Conservation (phyloP, 2,329 filamentous ascomycete genomes). For the Periconia sp. region DNA sequence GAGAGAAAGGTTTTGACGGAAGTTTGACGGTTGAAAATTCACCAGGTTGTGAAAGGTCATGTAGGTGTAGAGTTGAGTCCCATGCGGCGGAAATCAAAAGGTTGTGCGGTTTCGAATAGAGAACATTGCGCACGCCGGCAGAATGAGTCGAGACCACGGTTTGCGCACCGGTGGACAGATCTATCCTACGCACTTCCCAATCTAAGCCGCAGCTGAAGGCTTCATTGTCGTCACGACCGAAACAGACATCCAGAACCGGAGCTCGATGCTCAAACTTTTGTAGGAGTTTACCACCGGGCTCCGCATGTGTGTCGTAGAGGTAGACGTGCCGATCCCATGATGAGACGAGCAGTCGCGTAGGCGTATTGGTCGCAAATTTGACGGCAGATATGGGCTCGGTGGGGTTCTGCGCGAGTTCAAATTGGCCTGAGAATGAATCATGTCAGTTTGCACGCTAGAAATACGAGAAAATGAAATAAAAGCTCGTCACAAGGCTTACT, state of each 20-base stretch:
- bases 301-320: constrained; percentile 73
- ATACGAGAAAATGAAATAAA: neutral
- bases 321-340: constrained; percentile 95
- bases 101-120: constrained; percentile 74
- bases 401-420: constrained; percentile 79
- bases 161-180: constrained; percentile 72
- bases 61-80: constrained; percentile 88
- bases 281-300: constrained; percentile 65
- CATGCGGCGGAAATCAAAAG: constrained; percentile 89
- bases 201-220: constrained; percentile 87
- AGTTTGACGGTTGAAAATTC: constrained; percentile 69
- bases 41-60: constrained; percentile 60
- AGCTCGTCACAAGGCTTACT: constrained; percentile 2
- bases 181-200: constrained; percentile 76
- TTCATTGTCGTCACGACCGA: constrained; percentile 78
- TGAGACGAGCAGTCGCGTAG: constrained; percentile 78
- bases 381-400: constrained; percentile 85
- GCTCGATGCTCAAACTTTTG: constrained; percentile 78
- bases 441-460: neutral
- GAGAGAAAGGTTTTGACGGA: constrained; percentile 84
- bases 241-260: constrained; percentile 89
- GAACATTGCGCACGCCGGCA: constrained; percentile 78
- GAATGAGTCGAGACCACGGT: constrained; percentile 76
- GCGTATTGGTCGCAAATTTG: constrained; percentile 77
- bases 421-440: constrained; percentile 55